phyloP scores from a whole-genome alignment of 1,139 yeast genomes.

The Yamadazyma triangularis region DNA sequence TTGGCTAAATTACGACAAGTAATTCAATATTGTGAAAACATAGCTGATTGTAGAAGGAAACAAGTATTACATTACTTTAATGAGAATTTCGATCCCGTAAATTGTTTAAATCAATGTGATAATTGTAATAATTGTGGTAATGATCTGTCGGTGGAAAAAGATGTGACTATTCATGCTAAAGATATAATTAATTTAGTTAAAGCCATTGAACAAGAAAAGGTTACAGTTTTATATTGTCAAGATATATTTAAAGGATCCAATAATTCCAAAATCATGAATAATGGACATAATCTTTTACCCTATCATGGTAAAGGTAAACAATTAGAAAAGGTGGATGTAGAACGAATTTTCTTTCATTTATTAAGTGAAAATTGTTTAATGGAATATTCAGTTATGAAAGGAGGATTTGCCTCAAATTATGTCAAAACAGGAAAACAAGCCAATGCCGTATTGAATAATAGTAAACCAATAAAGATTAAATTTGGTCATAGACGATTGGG shows the following conservation, averaged over 20 bases:
- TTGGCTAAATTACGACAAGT: constrained; percentile 75
- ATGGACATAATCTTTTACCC: constrained; percentile 57
- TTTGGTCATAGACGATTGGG: constrained; percentile 14
- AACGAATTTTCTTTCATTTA: constrained; percentile 75
- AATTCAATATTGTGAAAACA: constrained; percentile 87
- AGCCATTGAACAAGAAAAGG: constrained; percentile 52
- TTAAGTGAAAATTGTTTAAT: constrained; percentile 62
- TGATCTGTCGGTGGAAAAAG: constrained; percentile 48
- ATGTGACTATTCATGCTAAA: constrained; percentile 65
- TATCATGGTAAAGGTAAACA: constrained; percentile 70
- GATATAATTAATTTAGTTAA: constrained; percentile 58
- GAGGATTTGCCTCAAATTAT: constrained; percentile 78
- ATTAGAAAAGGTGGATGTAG: constrained; percentile 63
- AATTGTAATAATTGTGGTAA: constrained; percentile 61
- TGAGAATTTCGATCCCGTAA: constrained; percentile 65
- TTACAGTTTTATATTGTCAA: constrained; percentile 77
- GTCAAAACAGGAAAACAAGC: constrained; percentile 58
- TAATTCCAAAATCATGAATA: constrained; percentile 51
- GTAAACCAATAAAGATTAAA: constrained; percentile 35
- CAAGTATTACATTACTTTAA: constrained; percentile 88
- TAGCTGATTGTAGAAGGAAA: constrained; percentile 83
- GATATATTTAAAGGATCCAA: constrained; percentile 80
- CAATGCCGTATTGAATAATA: constrained; percentile 38
- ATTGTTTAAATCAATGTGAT: constrained; percentile 77
- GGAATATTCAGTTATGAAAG: constrained; percentile 70